A percentile compares a stretch with the other conserved stretches of the same genome.
These are phyloP conservation scores for Diplotaxis tenuifolia DNA, from an alignment of 345 rosid genomes.

Conservation along the genomic window DNA sequence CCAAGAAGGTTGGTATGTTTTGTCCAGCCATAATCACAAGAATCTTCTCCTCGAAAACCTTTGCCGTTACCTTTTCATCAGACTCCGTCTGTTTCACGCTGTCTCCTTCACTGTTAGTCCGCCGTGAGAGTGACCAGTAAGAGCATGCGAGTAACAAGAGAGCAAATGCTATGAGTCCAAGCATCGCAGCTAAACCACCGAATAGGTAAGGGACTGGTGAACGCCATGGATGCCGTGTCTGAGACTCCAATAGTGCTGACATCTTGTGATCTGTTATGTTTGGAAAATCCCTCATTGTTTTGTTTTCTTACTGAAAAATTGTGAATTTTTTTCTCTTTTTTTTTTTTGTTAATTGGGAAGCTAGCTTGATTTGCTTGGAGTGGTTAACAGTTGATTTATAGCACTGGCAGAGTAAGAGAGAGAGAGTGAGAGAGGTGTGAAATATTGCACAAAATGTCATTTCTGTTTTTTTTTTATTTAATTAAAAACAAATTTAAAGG, in stretches of 20 bases:
- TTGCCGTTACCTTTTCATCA: conserved; percentile 28
- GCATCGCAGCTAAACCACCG: conserved; percentile 78
- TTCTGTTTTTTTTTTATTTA: not conserved
- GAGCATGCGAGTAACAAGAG: conserved; percentile 75
- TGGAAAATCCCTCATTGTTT: conserved; percentile 31
- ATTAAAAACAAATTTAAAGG: not conserved
- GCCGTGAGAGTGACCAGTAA: conserved; percentile 54
- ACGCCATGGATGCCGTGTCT: conserved; percentile 55
- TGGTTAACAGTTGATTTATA: conserved; percentile 30
- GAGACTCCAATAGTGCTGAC: conserved; percentile 25
- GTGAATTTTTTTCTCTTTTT: not conserved
- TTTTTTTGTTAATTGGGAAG: not conserved
- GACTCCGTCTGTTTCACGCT: conserved; percentile 36
- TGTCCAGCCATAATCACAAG: conserved; percentile 80
- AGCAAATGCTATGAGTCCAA: conserved; percentile 71
- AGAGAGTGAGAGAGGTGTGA: not conserved
- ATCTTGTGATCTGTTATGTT: conserved; percentile 15
- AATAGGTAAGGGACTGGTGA: conserved; percentile 79
- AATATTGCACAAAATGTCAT: conserved; percentile 16
- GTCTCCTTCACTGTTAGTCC: conserved; percentile 34
- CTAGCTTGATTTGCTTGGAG: conserved; percentile 19
- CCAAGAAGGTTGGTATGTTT: conserved; percentile 60
- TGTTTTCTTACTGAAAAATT: not conserved
- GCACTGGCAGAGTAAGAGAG: not conserved
- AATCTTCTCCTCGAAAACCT: conserved; percentile 55